Evolutionary conservation across 768 basidiomycete species (phyloP), one percentile per base, ranked within the genome.

Genomic region (Kwoniella mangroviensis): DNA sequence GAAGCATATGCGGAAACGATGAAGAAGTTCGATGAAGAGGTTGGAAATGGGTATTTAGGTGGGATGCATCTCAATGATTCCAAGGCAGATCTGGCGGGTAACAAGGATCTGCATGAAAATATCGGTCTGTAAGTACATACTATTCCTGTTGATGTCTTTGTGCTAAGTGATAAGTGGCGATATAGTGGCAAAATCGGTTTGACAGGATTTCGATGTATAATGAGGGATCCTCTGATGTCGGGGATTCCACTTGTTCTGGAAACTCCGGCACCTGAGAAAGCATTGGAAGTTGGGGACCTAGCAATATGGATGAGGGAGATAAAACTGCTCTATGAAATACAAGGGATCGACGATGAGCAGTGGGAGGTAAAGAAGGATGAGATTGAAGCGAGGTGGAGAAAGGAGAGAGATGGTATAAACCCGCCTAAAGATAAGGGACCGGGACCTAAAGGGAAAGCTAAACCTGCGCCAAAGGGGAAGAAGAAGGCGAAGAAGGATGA

Each of bases 61-160:
- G 93, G 90, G 1, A 90, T 94, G 87, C 93, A 95, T 76, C 79
- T 94, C 55, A 95, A 95, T 78, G 93, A 94, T 79, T 91, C 91
- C 13, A 92, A 92, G 80, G 87, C 86, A 10, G 85, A 84, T 1
- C 85, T 80, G 11, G 75, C 88, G 13, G 87, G 85, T 3, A 89
- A 90, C 13, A 89, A 88, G 73, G 93, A 94, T 75, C 84, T 91
- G 49, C 93, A 94, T 73, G 89, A 93, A 81, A 94, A 92, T 71
- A 89, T 94, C 45, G 93, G 93, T 22, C 80, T 91, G 90, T 92
- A 77, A 71, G 90, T 86, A 12, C 19, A 51, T 61, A 19, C 45
- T 12, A 26, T 28, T 41, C 19, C 40, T 45, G 26, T 17, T 7
- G 21, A 51, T 49, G 17, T 56, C 17, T 19, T 49, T 40, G 42